Evolutionary conservation across 192 early-diverging fungal species (phyloP), one percentile per base, ranked within the genome.

Genomic region (Linnemannia exigua): DNA sequence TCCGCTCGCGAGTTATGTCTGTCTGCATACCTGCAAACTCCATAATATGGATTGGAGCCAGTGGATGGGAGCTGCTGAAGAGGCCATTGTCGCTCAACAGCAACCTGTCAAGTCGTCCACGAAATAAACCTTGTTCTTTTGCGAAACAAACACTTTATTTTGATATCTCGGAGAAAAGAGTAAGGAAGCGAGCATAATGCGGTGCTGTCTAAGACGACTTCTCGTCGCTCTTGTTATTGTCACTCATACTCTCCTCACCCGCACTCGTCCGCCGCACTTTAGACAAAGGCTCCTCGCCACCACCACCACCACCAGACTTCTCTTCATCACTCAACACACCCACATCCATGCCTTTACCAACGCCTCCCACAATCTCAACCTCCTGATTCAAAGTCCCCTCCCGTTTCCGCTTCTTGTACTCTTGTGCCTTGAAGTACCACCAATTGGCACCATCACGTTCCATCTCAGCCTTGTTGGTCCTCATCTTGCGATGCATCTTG

Each of bases 401-500:
- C 36, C 77, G 58, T 74, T 80, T 86, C 70, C 84, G 74, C 41
- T 86, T 86, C 75, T 86, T 86, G 66, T 74, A 86, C 75, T 86
- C 84, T 61, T 80, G 84, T 1, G 84, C 84, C 66, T 63, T 80
- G 47, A 76, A 80, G 50, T 75, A 87, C 86, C 81, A 82, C 86
- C 86, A 82, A 31, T 87, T 81, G 33, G 38, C 33, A 9, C 87
- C 87, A 36, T 88, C 81, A 2, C 87, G 76, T 44, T 82, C 78
- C 83, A 81, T 88, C 68, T 87, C 90, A 54, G 85, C 67, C 58
- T 89, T 87, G 44, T 76, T 80, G 8, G 81, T 78, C 37, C 52
- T 82, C 72, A 87, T 88, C 33, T 74, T 87, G n/a, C 84, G 73
- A 84, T 98, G 97, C 51, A 89, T 89, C 20, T 91, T 91, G 61